Percentiles rank a stretch among this genome's conserved stretches.
phyloP scores from a whole-genome alignment of 352 stramenopile genomes.

The Phytophthora uliginosa region DNA sequence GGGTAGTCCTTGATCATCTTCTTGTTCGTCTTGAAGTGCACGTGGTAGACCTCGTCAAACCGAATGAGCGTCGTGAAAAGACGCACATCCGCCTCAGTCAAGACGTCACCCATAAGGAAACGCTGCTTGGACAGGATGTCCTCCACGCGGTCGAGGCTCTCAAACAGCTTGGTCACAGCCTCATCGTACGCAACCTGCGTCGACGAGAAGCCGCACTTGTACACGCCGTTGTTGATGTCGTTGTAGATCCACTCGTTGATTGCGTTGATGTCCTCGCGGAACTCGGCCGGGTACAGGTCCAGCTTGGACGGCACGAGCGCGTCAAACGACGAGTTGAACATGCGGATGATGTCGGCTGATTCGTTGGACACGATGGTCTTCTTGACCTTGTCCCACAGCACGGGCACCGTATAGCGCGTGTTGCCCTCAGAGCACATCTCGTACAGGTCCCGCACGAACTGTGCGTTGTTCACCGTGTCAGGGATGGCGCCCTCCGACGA shows the following conservation, averaged over 20 bases:
- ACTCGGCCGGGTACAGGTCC: conserved; percentile 84
- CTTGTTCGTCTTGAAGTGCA: conserved; percentile 93
- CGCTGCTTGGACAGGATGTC: conserved; percentile 70
- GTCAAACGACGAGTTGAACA: conserved; percentile 91
- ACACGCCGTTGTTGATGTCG: conserved; percentile 94
- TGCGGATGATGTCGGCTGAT: conserved; percentile 94
- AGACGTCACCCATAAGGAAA: conserved; percentile 67
- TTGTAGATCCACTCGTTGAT: conserved; percentile 95
- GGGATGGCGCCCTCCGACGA: conserved; percentile 71
- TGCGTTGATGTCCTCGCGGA: conserved; percentile 88
- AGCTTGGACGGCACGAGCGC: conserved; percentile 71
- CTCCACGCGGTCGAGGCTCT: conserved; percentile 77
- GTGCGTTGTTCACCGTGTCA: conserved; percentile 72
- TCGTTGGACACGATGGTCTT: conserved; percentile 96
- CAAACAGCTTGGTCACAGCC: conserved; percentile 76
- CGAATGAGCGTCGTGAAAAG: conserved; percentile 87
- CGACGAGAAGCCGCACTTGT: conserved; percentile 94
- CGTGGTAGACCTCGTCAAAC: conserved; percentile 88
- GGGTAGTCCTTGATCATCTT: conserved; percentile 90
- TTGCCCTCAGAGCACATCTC: conserved; percentile 80
- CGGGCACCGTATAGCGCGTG: conserved; percentile 90
- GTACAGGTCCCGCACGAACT: conserved; percentile 85
- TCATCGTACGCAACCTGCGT: conserved; percentile 92
- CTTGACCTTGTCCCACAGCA: conserved; percentile 93
- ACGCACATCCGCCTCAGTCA: conserved; percentile 86